Evolutionary conservation across 2,329 filamentous ascomycete genomes (phyloP).

Genomic region (Talaromyces islandicus): DNA sequence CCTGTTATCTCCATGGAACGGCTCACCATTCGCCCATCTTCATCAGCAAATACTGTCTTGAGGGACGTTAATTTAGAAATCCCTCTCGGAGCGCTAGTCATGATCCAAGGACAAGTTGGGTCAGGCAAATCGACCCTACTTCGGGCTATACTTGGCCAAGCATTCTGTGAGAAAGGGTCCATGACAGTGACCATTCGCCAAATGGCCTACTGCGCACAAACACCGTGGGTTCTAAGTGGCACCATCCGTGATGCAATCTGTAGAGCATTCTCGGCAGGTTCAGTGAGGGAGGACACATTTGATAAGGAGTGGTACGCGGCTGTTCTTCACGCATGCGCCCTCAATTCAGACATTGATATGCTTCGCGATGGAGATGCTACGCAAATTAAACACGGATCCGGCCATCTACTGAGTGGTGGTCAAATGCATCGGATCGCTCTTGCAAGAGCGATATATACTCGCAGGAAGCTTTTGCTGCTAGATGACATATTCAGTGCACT

Average conservation of each 20-base stretch:
- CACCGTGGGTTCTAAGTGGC: constrained; percentile 23
- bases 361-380: constrained; percentile 38
- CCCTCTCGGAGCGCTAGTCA: constrained; percentile 38
- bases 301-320: constrained; percentile 22
- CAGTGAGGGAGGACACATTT: constrained; percentile 6
- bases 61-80: constrained; percentile 37
- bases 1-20: not conserved
- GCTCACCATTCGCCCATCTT: not conserved
- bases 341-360: constrained; percentile 34
- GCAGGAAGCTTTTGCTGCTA: constrained; percentile 4
- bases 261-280: constrained; percentile 12
- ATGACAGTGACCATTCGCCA: constrained; percentile 11
- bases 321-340: constrained; percentile 20
- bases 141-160: constrained; percentile 40
- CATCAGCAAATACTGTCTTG: constrained; percentile 18
- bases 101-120: constrained; percentile 46
- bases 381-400: constrained; percentile 42
- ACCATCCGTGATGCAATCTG: constrained; percentile 26
- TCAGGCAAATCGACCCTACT: constrained; percentile 49
- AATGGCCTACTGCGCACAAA: constrained; percentile 34
- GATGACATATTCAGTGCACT: constrained; percentile 11
- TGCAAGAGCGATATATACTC: constrained; percentile 47
- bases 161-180: constrained; percentile 26
- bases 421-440: constrained; percentile 46
- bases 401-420: constrained; percentile 46